phyloP scores from a whole-genome alignment of 1,284 basidiomycete species.

The Cryptococcus floricola region DNA sequence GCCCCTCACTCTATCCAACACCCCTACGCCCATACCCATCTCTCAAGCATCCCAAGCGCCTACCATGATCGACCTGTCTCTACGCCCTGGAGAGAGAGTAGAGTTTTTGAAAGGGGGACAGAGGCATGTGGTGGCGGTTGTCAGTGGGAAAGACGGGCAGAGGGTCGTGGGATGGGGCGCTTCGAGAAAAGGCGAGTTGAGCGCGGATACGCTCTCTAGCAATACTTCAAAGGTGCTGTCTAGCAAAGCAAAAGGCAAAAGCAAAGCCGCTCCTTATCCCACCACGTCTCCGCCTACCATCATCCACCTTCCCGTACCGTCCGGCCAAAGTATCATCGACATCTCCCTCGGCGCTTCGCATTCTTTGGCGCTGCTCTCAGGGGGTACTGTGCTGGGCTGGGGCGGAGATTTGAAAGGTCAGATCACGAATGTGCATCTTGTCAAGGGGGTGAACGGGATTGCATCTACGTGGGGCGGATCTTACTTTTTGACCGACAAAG shows the following conservation, averaged over 20 bases:
- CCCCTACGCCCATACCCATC: constrained; percentile 12
- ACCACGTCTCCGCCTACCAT: constrained; percentile 18
- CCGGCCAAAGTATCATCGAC: constrained; percentile 17
- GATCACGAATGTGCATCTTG: constrained; percentile 51
- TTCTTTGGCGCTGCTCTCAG: constrained; percentile 57
- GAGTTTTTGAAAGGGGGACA: constrained; percentile 60
- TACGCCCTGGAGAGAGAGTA: constrained; percentile 29
- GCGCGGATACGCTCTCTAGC: constrained; percentile 7
- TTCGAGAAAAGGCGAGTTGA: constrained; percentile 64
- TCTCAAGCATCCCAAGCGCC: constrained; percentile 14
- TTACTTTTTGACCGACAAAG: constrained; percentile 52
- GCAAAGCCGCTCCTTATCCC: constrained; percentile 18
- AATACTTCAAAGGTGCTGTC: neutral
- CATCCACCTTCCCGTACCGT: constrained; percentile 18
- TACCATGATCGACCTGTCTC: constrained; percentile 24
- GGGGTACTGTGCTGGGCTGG: constrained; percentile 55
- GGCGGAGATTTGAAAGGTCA: constrained; percentile 72
- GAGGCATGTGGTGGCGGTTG: constrained; percentile 61
- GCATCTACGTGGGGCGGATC: constrained; percentile 81
- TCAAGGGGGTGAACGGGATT: constrained; percentile 45
- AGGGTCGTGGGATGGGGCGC: constrained; percentile 74
- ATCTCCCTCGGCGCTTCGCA: constrained; percentile 67
- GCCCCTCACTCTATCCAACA: constrained; percentile 26
- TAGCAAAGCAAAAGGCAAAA: constrained; percentile 26
- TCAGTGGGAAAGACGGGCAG: constrained; percentile 33